A percentile compares a stretch with the other conserved stretches of the same genome.
Conservation (phyloP, 768 basidiomycete genomes). For the Coprinopsis sp. region DNA sequence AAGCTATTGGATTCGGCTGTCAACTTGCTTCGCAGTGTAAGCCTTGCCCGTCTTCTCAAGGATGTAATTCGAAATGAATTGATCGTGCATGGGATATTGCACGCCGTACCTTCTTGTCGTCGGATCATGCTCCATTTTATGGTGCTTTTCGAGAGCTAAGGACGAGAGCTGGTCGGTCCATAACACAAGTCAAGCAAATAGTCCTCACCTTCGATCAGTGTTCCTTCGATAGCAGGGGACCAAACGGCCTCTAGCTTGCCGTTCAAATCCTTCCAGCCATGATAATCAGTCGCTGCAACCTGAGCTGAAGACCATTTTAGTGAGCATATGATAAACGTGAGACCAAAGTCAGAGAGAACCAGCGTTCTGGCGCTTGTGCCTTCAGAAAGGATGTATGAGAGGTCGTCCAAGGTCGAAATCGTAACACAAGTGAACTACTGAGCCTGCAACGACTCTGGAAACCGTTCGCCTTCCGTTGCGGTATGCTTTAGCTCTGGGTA, state of each 20-base stretch:
- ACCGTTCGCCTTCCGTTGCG: conserved; percentile 16
- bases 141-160: conserved; percentile 59
- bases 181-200: background rate
- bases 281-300: conserved; percentile 57
- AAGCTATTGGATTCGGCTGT: conserved; percentile 73
- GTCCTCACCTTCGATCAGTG: conserved; percentile 61
- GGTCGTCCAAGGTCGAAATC: conserved; percentile 37
- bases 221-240: conserved; percentile 72
- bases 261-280: conserved; percentile 71
- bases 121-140: conserved; percentile 48
- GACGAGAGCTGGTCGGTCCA: background rate
- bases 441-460: conserved; percentile 15
- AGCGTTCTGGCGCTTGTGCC: conserved; percentile 42
- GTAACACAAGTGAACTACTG: conserved; percentile 22
- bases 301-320: conserved; percentile 37
- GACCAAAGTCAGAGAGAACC: too few relatives aligned
- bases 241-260: conserved; percentile 68
- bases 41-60: conserved; percentile 56
- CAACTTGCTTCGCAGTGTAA: conserved; percentile 73
- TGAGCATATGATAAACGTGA: too few relatives aligned
- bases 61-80: conserved; percentile 75
- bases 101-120: conserved; percentile 59
- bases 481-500: background rate
- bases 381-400: conserved; percentile 37
- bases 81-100: conserved; percentile 73